Percentiles rank a stretch among this genome's conserved stretches.
Evolutionary conservation across 2,329 filamentous ascomycete genomes (phyloP).

Genomic region (Stemphylium lycopersici): DNA sequence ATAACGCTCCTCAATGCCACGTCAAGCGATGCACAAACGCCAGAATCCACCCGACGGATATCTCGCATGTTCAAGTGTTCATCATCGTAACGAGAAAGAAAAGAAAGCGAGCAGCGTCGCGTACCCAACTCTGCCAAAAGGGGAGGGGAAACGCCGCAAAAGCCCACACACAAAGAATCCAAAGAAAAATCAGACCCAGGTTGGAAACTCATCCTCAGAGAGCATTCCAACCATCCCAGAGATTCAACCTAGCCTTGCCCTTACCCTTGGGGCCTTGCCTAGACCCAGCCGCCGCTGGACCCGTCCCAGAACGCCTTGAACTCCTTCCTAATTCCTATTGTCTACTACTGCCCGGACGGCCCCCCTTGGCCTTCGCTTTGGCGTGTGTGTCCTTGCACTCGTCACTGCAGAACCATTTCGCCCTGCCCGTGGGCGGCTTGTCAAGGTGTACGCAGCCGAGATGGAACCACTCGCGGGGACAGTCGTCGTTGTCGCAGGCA

Average conservation of each 20-base stretch:
- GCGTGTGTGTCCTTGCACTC: slow-evolving; percentile 44
- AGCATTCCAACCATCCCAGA: slow-evolving; percentile 47
- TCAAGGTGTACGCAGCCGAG: slow-evolving; percentile 67
- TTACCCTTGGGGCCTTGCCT: slow-evolving; percentile 41
- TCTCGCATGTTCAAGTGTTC: slow-evolving; percentile 12
- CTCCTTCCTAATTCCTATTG: slow-evolving; percentile 50
- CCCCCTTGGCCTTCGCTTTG: slow-evolving; percentile 42
- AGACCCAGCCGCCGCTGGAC: slow-evolving; percentile 35
- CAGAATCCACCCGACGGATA: slow-evolving; percentile 2
- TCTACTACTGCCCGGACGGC: slow-evolving; percentile 46
- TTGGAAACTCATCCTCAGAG: slow-evolving; percentile 33
- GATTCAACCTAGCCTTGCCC: slow-evolving; percentile 42
- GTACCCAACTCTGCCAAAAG: not conserved
- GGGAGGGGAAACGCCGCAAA: slow-evolving; percentile 3
- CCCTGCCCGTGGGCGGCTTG: slow-evolving; percentile 59
- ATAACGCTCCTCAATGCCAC: slow-evolving; percentile 11
- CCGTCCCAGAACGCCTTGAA: slow-evolving; percentile 46
- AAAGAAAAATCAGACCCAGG: slow-evolving; percentile 32
- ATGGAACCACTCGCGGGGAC: slow-evolving; percentile 71
- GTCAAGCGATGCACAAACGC: slow-evolving; percentile 11
- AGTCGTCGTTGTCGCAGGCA: slow-evolving; percentile 69
- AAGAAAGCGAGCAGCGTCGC: not conserved
- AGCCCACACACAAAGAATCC: slow-evolving; percentile 14
- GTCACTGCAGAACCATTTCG: slow-evolving; percentile 51
- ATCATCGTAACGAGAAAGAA: not conserved